These are phyloP conservation scores for Sanchytrium tribonematis DNA, from an alignment of 371 early-diverging fungal genomes.

Conservation along the genomic window DNA sequence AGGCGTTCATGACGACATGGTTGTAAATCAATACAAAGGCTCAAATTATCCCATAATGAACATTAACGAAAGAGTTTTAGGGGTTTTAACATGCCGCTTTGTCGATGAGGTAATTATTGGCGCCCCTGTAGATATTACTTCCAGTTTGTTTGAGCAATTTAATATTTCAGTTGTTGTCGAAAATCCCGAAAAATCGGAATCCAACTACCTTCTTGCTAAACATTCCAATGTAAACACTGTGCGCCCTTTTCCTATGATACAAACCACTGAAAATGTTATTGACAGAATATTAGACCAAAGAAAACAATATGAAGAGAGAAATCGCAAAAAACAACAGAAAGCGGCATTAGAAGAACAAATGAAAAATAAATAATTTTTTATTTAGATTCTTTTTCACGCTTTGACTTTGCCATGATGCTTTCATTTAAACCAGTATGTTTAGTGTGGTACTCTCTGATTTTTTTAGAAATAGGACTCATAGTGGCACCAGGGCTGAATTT, in stretches of 20 bases:
- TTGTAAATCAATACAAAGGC: slow-evolving; percentile 58
- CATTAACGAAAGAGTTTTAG: slow-evolving; percentile 61
- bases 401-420: neutral
- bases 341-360: neutral
- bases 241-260: neutral
- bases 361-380: neutral
- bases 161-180: neutral
- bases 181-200: neutral
- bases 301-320: slow-evolving; percentile 3
- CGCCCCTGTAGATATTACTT: neutral
- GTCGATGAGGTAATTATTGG: slow-evolving; percentile 1
- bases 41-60: slow-evolving; percentile 73
- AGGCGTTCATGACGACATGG: slow-evolving; percentile 69
- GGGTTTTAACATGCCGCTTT: slow-evolving; percentile 47
- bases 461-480: neutral
- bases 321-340: slow-evolving; percentile 1
- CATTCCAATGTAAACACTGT: neutral
- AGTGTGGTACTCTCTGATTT: neutral
- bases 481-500: neutral
- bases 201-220: neutral
- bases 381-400: neutral
- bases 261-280: neutral
- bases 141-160: neutral
- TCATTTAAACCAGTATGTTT: neutral
- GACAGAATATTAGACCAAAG: slow-evolving; percentile 1